Conservation (phyloP, 306 rosid genomes). For the Vachellia collinsii region DNA sequence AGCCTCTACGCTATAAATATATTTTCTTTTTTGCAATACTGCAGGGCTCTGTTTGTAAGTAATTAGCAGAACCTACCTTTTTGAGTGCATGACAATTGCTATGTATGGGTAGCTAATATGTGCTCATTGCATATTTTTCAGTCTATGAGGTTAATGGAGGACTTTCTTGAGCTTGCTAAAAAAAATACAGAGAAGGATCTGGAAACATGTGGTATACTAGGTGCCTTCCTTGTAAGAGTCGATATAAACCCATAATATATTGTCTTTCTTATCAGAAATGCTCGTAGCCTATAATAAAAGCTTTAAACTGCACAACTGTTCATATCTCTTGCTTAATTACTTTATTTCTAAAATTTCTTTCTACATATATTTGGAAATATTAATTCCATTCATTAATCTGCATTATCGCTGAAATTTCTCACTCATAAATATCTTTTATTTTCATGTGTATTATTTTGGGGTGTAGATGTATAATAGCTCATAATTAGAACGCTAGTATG, state of each 20-base stretch:
- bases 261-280: conserved; percentile 8
- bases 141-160: conserved; percentile 71
- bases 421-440: not conserved
- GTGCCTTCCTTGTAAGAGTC: conserved; percentile 76
- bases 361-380: not conserved
- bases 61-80: not conserved
- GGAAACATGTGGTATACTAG: conserved; percentile 88
- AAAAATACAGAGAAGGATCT: conserved; percentile 73
- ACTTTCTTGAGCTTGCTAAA: conserved; percentile 74
- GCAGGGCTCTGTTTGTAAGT: conserved; percentile 1
- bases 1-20: conserved; percentile 7
- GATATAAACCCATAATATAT: conserved; percentile 12
- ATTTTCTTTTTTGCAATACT: not conserved
- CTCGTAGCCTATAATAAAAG: conserved; percentile 16
- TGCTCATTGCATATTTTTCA: conserved; percentile 40
- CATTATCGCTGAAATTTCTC: not conserved
- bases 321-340: conserved; percentile 7
- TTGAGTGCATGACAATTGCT: not conserved
- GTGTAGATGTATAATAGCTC: not conserved
- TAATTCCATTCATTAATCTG: not conserved
- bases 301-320: not conserved
- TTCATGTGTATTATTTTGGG: conserved; percentile 15
- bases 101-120: conserved; percentile 24
- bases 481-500: not conserved
- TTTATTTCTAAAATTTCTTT: not conserved